phyloP scores from a whole-genome alignment of 2,329 filamentous ascomycete genomes.

The Scedosporium dehoogii region DNA sequence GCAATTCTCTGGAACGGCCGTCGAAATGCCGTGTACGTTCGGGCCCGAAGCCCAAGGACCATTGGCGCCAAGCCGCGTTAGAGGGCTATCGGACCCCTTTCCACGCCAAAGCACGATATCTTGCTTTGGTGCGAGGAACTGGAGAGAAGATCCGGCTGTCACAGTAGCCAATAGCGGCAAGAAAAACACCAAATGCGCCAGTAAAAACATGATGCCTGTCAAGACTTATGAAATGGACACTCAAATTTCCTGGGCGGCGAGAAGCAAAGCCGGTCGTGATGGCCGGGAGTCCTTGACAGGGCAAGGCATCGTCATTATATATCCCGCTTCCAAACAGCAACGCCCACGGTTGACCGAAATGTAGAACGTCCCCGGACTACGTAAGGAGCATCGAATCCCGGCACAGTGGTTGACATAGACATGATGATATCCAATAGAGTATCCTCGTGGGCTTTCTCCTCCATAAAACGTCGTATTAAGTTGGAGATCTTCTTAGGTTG shows the following conservation, averaged over 20 bases:
- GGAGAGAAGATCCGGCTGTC: neutral
- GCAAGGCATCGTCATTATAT: no score
- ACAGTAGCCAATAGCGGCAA: neutral
- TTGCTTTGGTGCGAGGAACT: constrained; percentile 3
- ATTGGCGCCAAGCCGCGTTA: constrained; percentile 41
- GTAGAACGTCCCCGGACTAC: neutral
- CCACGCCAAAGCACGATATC: constrained; percentile 1
- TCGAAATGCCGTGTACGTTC: constrained; percentile 44
- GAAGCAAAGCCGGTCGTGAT: no score
- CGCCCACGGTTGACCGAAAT: no score
- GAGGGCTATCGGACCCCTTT: constrained; percentile 16
- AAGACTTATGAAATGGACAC: no score
- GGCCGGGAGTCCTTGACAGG: no score
- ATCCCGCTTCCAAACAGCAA: no score
- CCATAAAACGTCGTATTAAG: neutral
- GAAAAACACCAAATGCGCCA: neutral
- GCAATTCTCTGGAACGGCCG: constrained; percentile 44
- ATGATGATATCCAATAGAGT: neutral
- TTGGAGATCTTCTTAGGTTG: no score
- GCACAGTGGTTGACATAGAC: neutral
- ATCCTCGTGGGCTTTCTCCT: neutral
- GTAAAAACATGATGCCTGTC: neutral
- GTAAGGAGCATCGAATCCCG: neutral
- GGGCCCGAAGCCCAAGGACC: constrained; percentile 43
- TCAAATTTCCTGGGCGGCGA: no score